Base-by-base conservation (phyloP, 2,329 filamentous ascomycete genomes). In the Botrytis deweyae region DNA sequence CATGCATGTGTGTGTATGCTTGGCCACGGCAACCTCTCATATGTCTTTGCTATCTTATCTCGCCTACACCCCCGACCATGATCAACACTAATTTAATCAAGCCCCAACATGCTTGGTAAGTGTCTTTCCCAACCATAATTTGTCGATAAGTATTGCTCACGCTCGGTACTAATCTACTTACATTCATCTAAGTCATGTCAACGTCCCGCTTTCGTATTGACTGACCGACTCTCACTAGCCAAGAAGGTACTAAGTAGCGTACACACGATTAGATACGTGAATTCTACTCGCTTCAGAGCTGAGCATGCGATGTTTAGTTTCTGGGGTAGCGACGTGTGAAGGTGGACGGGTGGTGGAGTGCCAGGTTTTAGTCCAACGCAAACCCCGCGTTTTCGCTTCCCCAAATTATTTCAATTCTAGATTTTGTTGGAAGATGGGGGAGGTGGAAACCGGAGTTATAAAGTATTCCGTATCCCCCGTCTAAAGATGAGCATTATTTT, bases 361-460 rank as follows among this genome's bases (percentile, higher is more conserved):
- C 44, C 42, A 52, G 25, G 12, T 9, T n/a, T 62, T 64, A 42
- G 61, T 16, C 25, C 25, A 40, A 62, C 22, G 22, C n/a, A 42
- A 64, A 55, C 46, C 65, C 65, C 65, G 46, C 65, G 40, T 42
- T 29, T 55, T 68, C 65, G 65, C 65, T 55, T 68, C 65, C 36
- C 65, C 65, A 40, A 16, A 40, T 64, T 64, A 22, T 64, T 64
- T n/a, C 62, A 64, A 6, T 29, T 29, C 36, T 9, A 58, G 38
- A 58, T 20, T 1, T 18, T 38, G 22, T 68, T 16, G n/a, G 10
- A 33, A 42, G 58, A 58, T 58, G 66, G 38, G 49, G n/a, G 18
- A 4, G 18, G 10, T 25, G n/a, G 3, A 20, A 25, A 12, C 12
- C 9, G 52, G 18, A 14, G 40, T 10, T 69, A 58, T 69, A 58